Evolutionary conservation across 805 yeast genomes (phyloP).

Genomic region (Naumovozyma baii): DNA sequence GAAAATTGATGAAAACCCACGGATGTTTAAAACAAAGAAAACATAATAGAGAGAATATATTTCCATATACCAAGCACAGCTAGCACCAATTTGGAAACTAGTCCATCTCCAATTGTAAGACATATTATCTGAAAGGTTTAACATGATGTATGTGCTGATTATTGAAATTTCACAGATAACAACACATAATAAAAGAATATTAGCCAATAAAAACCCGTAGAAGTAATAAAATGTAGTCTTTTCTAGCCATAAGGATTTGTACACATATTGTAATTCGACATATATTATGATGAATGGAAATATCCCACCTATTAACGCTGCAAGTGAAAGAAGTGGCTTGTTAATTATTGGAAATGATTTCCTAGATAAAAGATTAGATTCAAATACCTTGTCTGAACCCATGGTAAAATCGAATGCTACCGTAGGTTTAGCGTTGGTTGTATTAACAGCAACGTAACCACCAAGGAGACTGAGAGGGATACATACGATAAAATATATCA

Average conservation of each 20-base stretch:
- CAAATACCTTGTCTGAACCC: not conserved
- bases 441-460: constrained; percentile 31
- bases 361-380: constrained; percentile 1
- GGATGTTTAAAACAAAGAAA: constrained; percentile 44
- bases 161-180: constrained; percentile 65
- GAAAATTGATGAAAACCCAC: constrained; percentile 56
- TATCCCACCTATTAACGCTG: constrained; percentile 38
- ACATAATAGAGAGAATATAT: constrained; percentile 61
- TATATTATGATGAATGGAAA: constrained; percentile 75
- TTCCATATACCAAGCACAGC: constrained; percentile 64
- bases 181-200: constrained; percentile 47
- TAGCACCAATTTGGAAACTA: constrained; percentile 57
- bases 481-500: constrained; percentile 54
- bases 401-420: not conserved
- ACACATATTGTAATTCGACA: constrained; percentile 63
- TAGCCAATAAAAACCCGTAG: constrained; percentile 66
- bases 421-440: not conserved
- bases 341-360: not conserved
- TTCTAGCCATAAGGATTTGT: constrained; percentile 72
- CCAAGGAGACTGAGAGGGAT: constrained; percentile 70
- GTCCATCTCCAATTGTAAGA: constrained; percentile 66
- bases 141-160: constrained; percentile 54
- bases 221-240: constrained; percentile 68
- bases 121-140: constrained; percentile 25
- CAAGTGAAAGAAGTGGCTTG: not conserved